These are phyloP conservation scores for Mytilinidion resinicola DNA, from an alignment of 495 filamentous ascomycete genomes.

Conservation along the genomic window DNA sequence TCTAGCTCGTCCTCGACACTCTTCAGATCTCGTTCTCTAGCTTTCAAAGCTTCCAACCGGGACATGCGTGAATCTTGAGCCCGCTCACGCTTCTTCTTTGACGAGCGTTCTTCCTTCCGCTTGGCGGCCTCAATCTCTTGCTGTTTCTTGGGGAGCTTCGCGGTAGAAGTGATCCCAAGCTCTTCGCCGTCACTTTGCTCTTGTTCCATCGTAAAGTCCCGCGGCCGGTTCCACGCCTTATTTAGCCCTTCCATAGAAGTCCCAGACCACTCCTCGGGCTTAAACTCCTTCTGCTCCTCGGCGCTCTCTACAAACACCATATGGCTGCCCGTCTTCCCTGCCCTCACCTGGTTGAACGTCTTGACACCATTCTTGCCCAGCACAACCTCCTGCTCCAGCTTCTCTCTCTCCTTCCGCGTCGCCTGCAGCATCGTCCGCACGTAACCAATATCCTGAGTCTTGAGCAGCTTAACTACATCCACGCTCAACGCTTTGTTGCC, in stretches of 20 bases:
- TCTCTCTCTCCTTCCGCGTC: conserved; percentile 54
- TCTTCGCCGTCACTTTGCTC: conserved; percentile 34
- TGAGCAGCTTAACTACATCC: conserved; percentile 77
- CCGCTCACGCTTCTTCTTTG: conserved; percentile 46
- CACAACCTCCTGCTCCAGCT: conserved; percentile 49
- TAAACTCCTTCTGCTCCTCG: conserved; percentile 45
- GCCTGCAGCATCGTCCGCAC: conserved; percentile 61
- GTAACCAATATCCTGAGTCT: conserved; percentile 94
- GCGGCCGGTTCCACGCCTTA: conserved; percentile 29
- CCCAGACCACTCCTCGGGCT: conserved; percentile 33
- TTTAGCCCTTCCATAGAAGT: conserved; percentile 31
- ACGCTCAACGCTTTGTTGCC: conserved; percentile 47
- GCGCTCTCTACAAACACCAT: conserved; percentile 52
- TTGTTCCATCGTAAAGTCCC: conserved; percentile 34
- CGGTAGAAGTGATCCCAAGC: conserved; percentile 3
- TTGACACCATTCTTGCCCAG: conserved; percentile 28
- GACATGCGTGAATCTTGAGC: conserved; percentile 44
- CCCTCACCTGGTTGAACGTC: conserved; percentile 32
- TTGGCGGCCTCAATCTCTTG: conserved; percentile 38
- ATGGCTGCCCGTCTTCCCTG: conserved; percentile 37
- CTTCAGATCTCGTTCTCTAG: conserved; percentile 62
- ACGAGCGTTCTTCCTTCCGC: conserved; percentile 42
- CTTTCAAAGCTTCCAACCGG: conserved; percentile 58
- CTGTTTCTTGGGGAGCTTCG: conserved; percentile 33
- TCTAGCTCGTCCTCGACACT: conserved; percentile 73